Evolutionary conservation across 1,284 basidiomycete species (phyloP).

Genomic region (Quambalaria eucalypti): DNA sequence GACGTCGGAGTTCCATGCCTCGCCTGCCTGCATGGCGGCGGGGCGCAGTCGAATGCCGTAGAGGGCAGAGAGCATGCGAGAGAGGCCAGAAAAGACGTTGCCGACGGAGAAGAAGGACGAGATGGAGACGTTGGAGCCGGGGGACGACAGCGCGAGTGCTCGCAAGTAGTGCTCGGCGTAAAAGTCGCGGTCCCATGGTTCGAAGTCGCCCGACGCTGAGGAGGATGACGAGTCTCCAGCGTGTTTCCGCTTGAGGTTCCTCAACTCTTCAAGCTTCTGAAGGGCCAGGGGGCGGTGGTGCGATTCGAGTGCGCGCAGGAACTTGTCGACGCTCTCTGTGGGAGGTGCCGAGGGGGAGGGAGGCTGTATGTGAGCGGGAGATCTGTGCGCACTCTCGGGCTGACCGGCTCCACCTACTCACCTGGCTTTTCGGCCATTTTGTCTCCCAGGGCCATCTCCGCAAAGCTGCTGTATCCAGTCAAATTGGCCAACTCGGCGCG

Average conservation of each 20-base stretch:
- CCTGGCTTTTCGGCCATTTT: conserved; percentile 44
- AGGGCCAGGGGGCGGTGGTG: conserved; percentile 31
- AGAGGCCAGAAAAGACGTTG: conserved; percentile 40
- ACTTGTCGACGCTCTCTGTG: conserved; percentile 31
- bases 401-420: background rate
- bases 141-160: conserved; percentile 10
- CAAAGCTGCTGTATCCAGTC: conserved; percentile 35
- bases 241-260: conserved; percentile 20
- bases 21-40: conserved; percentile 54
- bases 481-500: conserved; percentile 36
- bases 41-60: conserved; percentile 42
- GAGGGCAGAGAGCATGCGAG: conserved; percentile 32
- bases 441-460: conserved; percentile 40
- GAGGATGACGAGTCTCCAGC: background rate
- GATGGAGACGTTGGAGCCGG: conserved; percentile 13
- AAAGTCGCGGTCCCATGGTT: conserved; percentile 43
- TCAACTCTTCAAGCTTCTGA: conserved; percentile 25
- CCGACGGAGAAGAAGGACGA: conserved; percentile 40
- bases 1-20: conserved; percentile 80
- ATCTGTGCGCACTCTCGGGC: conserved; percentile 57
- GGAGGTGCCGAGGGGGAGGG: conserved; percentile 42
- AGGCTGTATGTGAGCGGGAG: too few species aligned
- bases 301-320: conserved; percentile 27
- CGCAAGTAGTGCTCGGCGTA: conserved; percentile 31
- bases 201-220: conserved; percentile 14